Evolutionary conservation across 2,329 filamentous ascomycete genomes (phyloP).

Genomic region (Thielaviopsis cerberus): DNA sequence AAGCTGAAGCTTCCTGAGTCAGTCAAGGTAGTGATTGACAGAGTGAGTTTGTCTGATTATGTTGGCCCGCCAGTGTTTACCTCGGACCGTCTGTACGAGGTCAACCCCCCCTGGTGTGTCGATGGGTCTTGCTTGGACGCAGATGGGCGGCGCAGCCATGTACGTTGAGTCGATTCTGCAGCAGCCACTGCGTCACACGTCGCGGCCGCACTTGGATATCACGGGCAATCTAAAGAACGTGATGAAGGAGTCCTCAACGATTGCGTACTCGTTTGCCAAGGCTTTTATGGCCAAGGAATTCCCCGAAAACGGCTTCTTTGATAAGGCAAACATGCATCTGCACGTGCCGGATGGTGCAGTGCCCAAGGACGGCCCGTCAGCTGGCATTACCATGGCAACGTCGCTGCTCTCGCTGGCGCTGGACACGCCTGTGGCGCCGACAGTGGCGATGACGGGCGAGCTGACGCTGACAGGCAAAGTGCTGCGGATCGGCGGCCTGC

Average conservation of each 20-base stretch:
- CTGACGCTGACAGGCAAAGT: constrained; percentile 95
- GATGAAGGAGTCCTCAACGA: constrained; percentile 93
- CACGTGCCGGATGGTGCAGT: constrained; percentile 95
- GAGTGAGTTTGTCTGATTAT: constrained; percentile 86
- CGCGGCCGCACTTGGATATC: constrained; percentile 64
- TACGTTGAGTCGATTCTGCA: constrained; percentile 96
- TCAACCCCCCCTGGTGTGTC: constrained; percentile 82
- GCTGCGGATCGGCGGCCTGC: constrained; percentile 74
- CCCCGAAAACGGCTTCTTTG: constrained; percentile 84
- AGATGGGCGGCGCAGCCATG: constrained; percentile 86
- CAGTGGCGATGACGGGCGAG: constrained; percentile 94
- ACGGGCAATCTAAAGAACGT: constrained; percentile 90
- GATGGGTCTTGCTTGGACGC: constrained; percentile 97
- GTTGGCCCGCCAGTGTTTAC: constrained; percentile 92
- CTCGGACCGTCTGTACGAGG: constrained; percentile 84
- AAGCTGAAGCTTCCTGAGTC: constrained; percentile 67
- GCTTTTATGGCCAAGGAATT: constrained; percentile 69
- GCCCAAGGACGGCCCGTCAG: constrained; percentile 80
- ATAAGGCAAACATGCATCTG: constrained; percentile 84
- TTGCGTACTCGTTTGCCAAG: constrained; percentile 93
- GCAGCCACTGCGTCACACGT: constrained; percentile 53
- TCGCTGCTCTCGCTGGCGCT: constrained; percentile 72
- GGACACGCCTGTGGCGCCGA: constrained; percentile 59
- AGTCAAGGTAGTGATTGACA: constrained; percentile 72
- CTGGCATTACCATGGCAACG: constrained; percentile 97